Evolutionary conservation across 2,329 filamentous ascomycete species (phyloP), one percentile per base, ranked within the genome.

Genomic region (Ophiostoma populinum): DNA sequence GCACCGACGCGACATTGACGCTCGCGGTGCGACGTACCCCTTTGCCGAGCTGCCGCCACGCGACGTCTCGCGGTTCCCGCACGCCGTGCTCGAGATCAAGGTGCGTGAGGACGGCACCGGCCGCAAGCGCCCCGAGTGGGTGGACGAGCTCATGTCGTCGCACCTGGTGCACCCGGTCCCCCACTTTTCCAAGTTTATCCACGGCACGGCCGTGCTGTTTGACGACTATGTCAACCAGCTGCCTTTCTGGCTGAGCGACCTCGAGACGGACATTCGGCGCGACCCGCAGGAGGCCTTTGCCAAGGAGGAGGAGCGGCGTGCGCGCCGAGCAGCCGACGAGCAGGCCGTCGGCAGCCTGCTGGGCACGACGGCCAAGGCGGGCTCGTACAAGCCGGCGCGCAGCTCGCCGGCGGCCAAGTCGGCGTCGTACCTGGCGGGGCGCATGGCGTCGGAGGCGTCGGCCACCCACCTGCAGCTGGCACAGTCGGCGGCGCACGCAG

Each of bases 221-320:
- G 90, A 95, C 49, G 83, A 98, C 55, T 74, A 93, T 49, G 86
- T 98, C 54, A 95, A 95, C 58, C 86, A 74, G 42, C 75, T 95
- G 49, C 90, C 90, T 11, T 94, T 95, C 61, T 98, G 90, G 90
- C 69, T 95, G 22, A 78, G 78, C 47, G 80, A 92, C 42, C 66
- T 95, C 28, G 87, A 94, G 51, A 81, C 72, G 21, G 90, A 98
- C 51, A 98, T 98, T 50, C 77, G 87, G 45, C 83, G 81, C 51
- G 86, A 95, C 51, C 90, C 90, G 0, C 80, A 90, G 52, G 69
- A 71, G 42, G 87, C 87, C 0, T 94, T 92, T 51, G 80, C 92
- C 44, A 79, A 90, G 47, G 86, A 95, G 53, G 85, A 93, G 53
- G 75, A 87, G 53, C 73, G 79, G 39, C 75, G 79, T 40, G 79